Base-by-base conservation (phyloP, 176 grass and related monocot genomes). In the Aegilops sharonensis region DNA sequence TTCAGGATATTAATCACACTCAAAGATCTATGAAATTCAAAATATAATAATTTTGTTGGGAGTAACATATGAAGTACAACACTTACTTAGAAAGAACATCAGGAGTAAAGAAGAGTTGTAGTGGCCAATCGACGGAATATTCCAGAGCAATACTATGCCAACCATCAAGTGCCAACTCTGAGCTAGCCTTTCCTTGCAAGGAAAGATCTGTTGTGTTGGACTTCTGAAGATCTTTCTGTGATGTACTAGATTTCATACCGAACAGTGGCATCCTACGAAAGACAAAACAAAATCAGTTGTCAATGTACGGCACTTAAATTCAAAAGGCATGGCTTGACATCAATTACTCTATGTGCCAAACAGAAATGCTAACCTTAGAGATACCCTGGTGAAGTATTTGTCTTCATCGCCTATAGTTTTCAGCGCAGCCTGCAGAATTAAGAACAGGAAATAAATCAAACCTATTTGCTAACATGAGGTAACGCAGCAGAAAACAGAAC, bases 61-160 rank as follows among this genome's bases (percentile, higher is more conserved):
- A 79, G 64, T 72, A 83, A 76, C 37, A 40, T 83, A 77, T 81
- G 73, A 24, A 21, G n/a, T 74, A 60, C 12, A 54, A 48, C 31
- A 86, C 89, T 84, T 94, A 95, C 97, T 98, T 98, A 47, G 97
- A 98, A 81, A 98, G 77, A 72, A 98, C 90, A 36, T 98, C 97
- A 83, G 94, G 97, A 89, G 94, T 95, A 70, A 98, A 98, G 90
- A 98, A 95, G 64, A 98, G 88, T 60, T 98, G 97, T 60, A 98
- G 86, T 74, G 97, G 97, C 94, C 97, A 95, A 72, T 94, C 90
- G 37, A 98, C 86, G 65, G 92, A 92, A 89, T 98, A 98, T 87
- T 98, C 94, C 57, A 95, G 88, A 68, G 94, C 89, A 84, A 98
- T 94, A 81, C 86, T 91, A 84, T 95, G 90, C 97, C 97, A 98